phyloP scores from a whole-genome alignment of 768 basidiomycete species.

The Pulveroboletus sp. region DNA sequence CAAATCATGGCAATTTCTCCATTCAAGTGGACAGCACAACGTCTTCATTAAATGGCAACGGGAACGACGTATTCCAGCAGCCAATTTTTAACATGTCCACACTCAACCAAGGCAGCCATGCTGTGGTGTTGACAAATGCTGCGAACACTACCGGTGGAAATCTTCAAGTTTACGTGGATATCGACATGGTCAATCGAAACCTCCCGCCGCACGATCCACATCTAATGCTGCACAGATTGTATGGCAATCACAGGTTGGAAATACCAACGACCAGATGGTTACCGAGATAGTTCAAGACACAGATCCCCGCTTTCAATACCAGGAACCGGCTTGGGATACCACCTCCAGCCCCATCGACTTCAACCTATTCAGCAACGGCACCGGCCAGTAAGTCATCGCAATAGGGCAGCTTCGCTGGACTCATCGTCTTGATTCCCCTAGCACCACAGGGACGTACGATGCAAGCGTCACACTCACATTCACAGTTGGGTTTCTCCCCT shows the following conservation, averaged over 20 bases:
- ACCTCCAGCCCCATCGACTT: constrained; percentile 30
- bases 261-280: constrained; percentile 8
- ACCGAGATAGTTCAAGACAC: constrained; percentile 32
- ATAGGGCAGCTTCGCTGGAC: not conserved
- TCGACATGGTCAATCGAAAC: constrained; percentile 39
- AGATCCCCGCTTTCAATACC: constrained; percentile 39
- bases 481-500: constrained; percentile 28
- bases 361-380: constrained; percentile 38
- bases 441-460: constrained; percentile 32
- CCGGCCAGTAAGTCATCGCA: constrained; percentile 36
- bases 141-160: constrained; percentile 34
- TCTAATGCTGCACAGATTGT: constrained; percentile 17
- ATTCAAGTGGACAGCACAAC: constrained; percentile 38
- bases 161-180: constrained; percentile 38
- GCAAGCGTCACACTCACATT: constrained; percentile 40
- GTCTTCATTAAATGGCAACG: constrained; percentile 31
- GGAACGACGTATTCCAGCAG: constrained; percentile 35
- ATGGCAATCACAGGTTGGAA: constrained; percentile 30
- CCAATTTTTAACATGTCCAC: constrained; percentile 36
- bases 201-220: not conserved
- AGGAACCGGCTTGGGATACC: constrained; percentile 35
- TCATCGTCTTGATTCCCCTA: constrained; percentile 13
- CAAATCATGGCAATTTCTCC: constrained; percentile 44
- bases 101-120: constrained; percentile 36
- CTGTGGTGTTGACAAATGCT: constrained; percentile 31